Conservation (phyloP, 2,329 filamentous ascomycete species). For the Microsporum canis region DNA sequence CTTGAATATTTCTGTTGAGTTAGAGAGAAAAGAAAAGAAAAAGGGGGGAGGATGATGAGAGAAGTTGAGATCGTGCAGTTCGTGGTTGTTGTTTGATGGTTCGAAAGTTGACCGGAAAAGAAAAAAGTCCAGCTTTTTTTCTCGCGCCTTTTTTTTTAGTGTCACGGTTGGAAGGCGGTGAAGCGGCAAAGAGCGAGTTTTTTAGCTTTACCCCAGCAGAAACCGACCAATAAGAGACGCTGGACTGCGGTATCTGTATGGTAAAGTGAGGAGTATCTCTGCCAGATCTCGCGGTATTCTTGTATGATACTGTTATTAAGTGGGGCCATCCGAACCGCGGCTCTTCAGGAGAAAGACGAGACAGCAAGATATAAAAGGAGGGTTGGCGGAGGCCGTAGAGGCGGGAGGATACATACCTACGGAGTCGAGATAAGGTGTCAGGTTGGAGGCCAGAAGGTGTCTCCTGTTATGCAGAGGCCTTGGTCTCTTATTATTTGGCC, state of each 20-base stretch:
- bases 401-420: not conserved
- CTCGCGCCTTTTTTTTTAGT: not conserved
- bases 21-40: conserved; percentile 10
- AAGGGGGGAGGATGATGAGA: not conserved
- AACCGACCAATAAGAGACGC: not conserved
- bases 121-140: not conserved
- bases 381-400: not conserved
- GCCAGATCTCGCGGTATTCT: not conserved
- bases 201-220: not conserved
- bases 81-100: not conserved
- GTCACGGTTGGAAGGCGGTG: conserved; percentile 6
- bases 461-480: too few species aligned
- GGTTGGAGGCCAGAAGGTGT: not conserved
- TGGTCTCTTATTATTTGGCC: too few species aligned
- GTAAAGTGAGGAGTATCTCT: not conserved
- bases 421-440: not conserved
- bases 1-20: conserved; percentile 15
- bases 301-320: not conserved
- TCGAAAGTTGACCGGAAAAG: not conserved
- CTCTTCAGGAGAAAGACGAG: not conserved
- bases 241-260: not conserved
- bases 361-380: not conserved
- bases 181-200: not conserved
- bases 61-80: not conserved
- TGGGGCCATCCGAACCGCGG: not conserved